These are phyloP conservation scores for Didymella exigua DNA, from an alignment of 2,329 filamentous ascomycete genomes.

Conservation along the genomic window DNA sequence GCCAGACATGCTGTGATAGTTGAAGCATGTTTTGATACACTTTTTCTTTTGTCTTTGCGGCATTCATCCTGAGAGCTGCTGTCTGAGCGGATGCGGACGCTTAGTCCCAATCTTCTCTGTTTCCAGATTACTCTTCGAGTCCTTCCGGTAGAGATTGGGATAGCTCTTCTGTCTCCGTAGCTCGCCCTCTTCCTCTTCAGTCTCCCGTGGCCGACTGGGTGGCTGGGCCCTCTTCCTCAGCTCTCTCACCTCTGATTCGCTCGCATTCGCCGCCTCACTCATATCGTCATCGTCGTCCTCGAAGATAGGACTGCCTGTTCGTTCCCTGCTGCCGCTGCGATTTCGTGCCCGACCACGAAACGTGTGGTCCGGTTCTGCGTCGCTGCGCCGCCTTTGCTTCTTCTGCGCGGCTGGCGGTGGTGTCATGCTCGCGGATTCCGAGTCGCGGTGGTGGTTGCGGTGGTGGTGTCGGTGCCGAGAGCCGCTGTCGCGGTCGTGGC, in stretches of 20 bases:
- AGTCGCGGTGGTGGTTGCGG: constrained; percentile 38
- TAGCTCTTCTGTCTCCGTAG: constrained; percentile 49
- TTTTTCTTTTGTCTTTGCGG: background rate
- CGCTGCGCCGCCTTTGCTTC: constrained; percentile 41
- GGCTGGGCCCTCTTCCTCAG: constrained; percentile 44
- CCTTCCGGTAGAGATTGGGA: constrained; percentile 39
- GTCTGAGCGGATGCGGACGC: constrained; percentile 10
- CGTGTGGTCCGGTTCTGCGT: constrained; percentile 45
- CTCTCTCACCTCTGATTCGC: constrained; percentile 33
- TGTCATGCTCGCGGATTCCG: constrained; percentile 33
- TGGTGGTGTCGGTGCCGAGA: constrained; percentile 41
- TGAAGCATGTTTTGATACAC: background rate
- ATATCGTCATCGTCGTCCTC: constrained; percentile 25
- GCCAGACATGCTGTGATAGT: background rate
- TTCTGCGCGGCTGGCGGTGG: constrained; percentile 28
- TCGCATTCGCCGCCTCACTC: constrained; percentile 7
- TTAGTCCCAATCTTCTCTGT: constrained; percentile 5
- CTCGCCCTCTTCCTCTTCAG: constrained; percentile 22
- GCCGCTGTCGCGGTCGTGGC: constrained; percentile 42
- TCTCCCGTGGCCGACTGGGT: constrained; percentile 40
- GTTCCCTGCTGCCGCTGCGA: constrained; percentile 27
- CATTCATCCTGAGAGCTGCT: constrained; percentile 7
- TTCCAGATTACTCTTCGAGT: constrained; percentile 19
- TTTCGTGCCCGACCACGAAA: constrained; percentile 41
- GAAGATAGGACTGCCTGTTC: constrained; percentile 31